Conservation (phyloP, 208 protist species). For the Crithidia mellificae region DNA sequence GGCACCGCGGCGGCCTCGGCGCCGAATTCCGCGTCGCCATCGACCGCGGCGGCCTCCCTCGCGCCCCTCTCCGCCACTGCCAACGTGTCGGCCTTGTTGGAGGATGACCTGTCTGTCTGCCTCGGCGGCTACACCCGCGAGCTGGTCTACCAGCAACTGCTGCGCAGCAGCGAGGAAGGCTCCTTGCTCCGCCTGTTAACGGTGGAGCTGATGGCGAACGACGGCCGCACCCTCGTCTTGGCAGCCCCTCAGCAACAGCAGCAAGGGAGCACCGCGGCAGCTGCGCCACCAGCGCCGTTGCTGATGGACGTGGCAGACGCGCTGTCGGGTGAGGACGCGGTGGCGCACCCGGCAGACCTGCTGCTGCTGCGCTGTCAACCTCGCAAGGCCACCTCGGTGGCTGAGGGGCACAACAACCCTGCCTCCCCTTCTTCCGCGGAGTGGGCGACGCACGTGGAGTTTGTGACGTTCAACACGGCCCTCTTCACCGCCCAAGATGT, state of each 20-base stretch:
- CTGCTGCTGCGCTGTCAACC: slow-evolving; percentile 49
- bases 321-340: slow-evolving; percentile 20
- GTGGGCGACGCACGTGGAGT: slow-evolving; percentile 43
- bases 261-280: neutral
- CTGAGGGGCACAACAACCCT: neutral
- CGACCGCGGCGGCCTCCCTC: neutral
- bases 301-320: slow-evolving; percentile 29
- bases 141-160: slow-evolving; percentile 35
- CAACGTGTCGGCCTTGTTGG: slow-evolving; percentile 27
- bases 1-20: slow-evolving; percentile 2
- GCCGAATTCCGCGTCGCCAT: neutral
- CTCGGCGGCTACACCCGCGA: slow-evolving; percentile 31
- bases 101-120: slow-evolving; percentile 31
- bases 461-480: slow-evolving; percentile 55
- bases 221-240: slow-evolving; percentile 61
- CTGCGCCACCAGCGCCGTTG: slow-evolving; percentile 12
- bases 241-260: slow-evolving; percentile 17
- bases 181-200: slow-evolving; percentile 47
- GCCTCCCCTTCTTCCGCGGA: slow-evolving; percentile 12
- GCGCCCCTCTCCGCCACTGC: neutral
- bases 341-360: slow-evolving; percentile 56
- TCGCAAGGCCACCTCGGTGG: neutral
- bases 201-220: slow-evolving; percentile 71
- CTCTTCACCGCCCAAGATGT: slow-evolving; percentile 48
- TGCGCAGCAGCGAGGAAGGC: slow-evolving; percentile 30